Evolutionary conservation across 2,329 filamentous ascomycete genomes (phyloP), one percentile per base, ranked within the genome.

Genomic region (Ascochyta koolunga): DNA sequence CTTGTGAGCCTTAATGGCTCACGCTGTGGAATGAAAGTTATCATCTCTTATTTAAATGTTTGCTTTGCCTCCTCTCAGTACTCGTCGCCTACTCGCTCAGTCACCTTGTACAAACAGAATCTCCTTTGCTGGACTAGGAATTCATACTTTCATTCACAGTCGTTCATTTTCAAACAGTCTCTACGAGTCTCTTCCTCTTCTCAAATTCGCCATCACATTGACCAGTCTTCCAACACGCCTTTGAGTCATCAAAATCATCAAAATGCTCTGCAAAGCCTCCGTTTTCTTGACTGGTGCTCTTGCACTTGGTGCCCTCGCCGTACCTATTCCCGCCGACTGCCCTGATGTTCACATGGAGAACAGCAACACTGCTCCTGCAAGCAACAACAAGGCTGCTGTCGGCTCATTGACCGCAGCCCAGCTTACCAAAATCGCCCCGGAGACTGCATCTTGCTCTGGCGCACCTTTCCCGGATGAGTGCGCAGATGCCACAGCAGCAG

Each of bases 401-500:
- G 45, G 51, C 22, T 45, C 45, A 33, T 7, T 73, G 15, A 70
- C 69, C 3, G 65, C 67, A 37, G 60, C 57, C 2, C 55, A 56
- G 15, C 75, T 89, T 65, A 68, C 71, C 56, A 50, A 73, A 44
- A 85, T 90, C 68, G 82, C 83, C n/a, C 85, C 88, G 3, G 69
- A 63, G 2, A 85, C 87, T 1, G 68, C 71, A 16, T 70, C 76
- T 9, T 91, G 89, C 77, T 73, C 74, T 40, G 71, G 73, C 33
- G 72, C 78, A 2, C 53, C 73, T 1, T 78, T 74, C 36, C 69
- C 79, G 13, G 77, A 74, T 15, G 86, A 91, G 64, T 93, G 90
- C 76, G 66, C 61, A 13, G 62, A 67, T 2, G 85, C 88, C n/a
- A 72, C 72, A 7, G 78, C 85, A 63, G 88, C 87, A 2, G 87